Base-by-base conservation (phyloP, 805 yeast genomes). In the Wickerhamia fluorescens region DNA sequence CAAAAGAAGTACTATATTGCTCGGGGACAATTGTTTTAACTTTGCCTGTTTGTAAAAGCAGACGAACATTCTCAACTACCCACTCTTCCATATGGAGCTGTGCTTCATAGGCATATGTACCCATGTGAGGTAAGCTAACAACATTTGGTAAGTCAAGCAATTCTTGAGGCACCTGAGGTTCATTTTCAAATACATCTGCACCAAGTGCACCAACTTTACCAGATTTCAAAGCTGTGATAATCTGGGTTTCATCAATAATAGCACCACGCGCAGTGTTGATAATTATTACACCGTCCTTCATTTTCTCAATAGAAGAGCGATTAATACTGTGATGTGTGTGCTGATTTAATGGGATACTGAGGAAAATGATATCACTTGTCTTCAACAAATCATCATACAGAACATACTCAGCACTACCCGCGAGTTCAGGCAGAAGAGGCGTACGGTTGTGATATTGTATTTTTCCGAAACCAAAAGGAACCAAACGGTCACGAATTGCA, bases 241-340 rank as follows among this genome's bases (percentile, higher is more conserved):
- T 50, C 4, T 78, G 78, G 3, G 49, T 30, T 51, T 82, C 88
- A 49, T 82, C 80, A 40, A 80, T 71, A 23, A 87, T 75, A 3
- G 89, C 80, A 12, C 96, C 96, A 47, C 96, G 72, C 5, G 95
- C 92, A 8, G 94, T 85, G 58, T 87, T 87, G 23, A 85, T 77
- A 16, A 78, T 58, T 10, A 82, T 74, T 19, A 78, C 87, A 23
- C 87, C 92, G 34, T 75, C 73, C 54, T 87, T 87, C 83, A 82
- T 76, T 53, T 78, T 72, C 14, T 56, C 47, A 31, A 87, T 67
- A 2, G 76, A 61, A 8, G 67, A 76, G 26, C 61, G 68, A 54
- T 79, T 68, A 49, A 87, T 66, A 25, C 75, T 61, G 51, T 87
- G 94, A 34, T 61, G 71, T 1, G 96, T 87, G 21, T 71, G 49